These are phyloP conservation scores for Pythium chondricola DNA, from an alignment of 352 stramenopile genomes.

Conservation along the genomic window DNA sequence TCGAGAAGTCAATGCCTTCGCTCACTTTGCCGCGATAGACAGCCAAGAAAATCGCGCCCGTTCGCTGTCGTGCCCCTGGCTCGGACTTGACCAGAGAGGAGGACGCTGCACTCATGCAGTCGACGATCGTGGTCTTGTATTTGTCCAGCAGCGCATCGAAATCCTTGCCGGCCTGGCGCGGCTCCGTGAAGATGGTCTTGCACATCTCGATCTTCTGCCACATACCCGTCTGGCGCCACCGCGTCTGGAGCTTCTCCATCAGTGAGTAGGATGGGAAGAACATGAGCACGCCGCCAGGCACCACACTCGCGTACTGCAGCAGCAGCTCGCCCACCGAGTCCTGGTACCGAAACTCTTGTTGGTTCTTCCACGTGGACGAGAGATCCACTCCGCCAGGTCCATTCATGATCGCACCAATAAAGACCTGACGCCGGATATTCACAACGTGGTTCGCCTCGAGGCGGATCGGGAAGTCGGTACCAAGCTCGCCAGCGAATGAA, in stretches of 20 bases:
- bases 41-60: constrained; percentile 93
- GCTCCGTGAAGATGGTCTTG: constrained; percentile 66
- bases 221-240: constrained; percentile 67
- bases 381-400: constrained; percentile 62
- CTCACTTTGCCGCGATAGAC: constrained; percentile 98
- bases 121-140: constrained; percentile 52
- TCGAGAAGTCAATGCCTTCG: constrained; percentile 98
- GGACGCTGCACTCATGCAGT: constrained; percentile 9
- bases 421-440: constrained; percentile 83
- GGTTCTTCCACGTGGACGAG: constrained; percentile 74
- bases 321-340: constrained; percentile 76
- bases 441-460: constrained; percentile 85
- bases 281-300: constrained; percentile 80
- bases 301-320: constrained; percentile 51
- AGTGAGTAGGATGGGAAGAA: constrained; percentile 85
- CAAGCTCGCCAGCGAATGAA: constrained; percentile 79
- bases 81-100: not conserved
- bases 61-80: too few relatives aligned
- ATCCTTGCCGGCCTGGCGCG: constrained; percentile 68
- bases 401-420: constrained; percentile 67
- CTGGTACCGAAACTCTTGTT: constrained; percentile 75
- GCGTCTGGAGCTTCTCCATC: constrained; percentile 56
- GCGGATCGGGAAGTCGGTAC: constrained; percentile 72
- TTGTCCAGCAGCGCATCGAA: constrained; percentile 75
- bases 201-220: constrained; percentile 49